A percentile compares a stretch with the other conserved stretches of the same genome.
phyloP scores from a whole-genome alignment of 306 rosid species.

The Acacia melanoxylon region DNA sequence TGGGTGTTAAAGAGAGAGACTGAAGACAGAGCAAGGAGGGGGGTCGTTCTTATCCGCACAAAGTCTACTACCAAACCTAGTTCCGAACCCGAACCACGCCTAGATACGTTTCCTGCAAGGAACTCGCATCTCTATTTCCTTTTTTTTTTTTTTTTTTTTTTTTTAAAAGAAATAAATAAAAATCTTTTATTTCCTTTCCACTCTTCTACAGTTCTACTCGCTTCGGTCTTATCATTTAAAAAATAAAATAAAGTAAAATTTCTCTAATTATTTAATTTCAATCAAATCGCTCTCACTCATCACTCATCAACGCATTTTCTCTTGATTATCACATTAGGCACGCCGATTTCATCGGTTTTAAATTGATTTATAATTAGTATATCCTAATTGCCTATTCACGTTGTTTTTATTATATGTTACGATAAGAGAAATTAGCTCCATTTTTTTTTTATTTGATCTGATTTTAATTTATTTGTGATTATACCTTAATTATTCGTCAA shows the following conservation, averaged over 20 bases:
- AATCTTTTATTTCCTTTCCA: neutral
- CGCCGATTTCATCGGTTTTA: neutral
- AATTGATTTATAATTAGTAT: neutral
- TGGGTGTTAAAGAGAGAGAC: neutral
- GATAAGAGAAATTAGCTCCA: constrained; percentile 42
- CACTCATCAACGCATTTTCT: neutral
- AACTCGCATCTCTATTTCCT: constrained; percentile 82
- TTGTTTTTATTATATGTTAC: constrained; percentile 48
- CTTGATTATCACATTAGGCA: neutral
- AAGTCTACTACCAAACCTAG: constrained; percentile 71
- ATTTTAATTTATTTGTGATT: neutral
- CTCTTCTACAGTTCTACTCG: neutral
- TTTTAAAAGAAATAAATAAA: too few species aligned
- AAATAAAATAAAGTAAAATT: neutral
- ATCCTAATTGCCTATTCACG: neutral
- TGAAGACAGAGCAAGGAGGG: neutral
- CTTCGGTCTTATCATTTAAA: neutral
- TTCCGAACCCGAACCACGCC: constrained; percentile 46
- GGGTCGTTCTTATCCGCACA: constrained; percentile 87
- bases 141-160: too few species aligned
- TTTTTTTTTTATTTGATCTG: neutral
- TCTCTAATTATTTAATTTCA: neutral
- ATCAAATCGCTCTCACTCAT: neutral
- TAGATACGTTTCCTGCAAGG: constrained; percentile 79
- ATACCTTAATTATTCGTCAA: neutral